phyloP scores from a whole-genome alignment of 2,329 filamentous ascomycete species.

The Cercospora sp. region DNA sequence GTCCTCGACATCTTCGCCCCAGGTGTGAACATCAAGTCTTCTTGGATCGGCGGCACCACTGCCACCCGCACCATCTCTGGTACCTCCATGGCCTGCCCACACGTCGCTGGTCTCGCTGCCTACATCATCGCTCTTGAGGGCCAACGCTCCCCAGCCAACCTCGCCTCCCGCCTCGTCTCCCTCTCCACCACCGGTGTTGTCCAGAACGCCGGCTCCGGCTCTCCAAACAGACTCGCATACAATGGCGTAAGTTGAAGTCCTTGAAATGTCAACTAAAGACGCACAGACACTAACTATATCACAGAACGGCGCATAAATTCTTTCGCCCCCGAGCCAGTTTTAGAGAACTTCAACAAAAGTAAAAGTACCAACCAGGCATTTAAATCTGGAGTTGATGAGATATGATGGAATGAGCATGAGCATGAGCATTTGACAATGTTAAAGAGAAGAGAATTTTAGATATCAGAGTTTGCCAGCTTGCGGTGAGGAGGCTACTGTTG shows the following conservation, averaged over 20 bases:
- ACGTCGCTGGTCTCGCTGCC: conserved; percentile 32
- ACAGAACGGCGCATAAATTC: conserved; percentile 9
- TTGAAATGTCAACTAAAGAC: no score
- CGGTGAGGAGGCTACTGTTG: background rate
- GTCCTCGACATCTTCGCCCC: conserved; percentile 48
- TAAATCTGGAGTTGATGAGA: conserved; percentile 2
- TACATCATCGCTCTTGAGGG: conserved; percentile 29
- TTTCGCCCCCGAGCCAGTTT: background rate
- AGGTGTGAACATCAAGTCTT: conserved; percentile 52
- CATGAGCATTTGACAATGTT: background rate
- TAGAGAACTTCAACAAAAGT: background rate
- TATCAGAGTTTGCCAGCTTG: background rate
- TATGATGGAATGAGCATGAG: conserved; percentile 1
- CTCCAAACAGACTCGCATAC: conserved; percentile 14
- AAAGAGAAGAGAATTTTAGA: background rate
- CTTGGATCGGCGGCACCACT: conserved; percentile 50
- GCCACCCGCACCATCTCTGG: conserved; percentile 51
- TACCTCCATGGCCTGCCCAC: conserved; percentile 47
- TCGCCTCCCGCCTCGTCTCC: conserved; percentile 21
- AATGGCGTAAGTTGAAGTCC: background rate
- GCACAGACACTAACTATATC: background rate
- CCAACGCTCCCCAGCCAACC: conserved; percentile 19
- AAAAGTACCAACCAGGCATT: conserved; percentile 5
- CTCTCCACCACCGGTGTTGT: conserved; percentile 23
- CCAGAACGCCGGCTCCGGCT: conserved; percentile 14